Evolutionary conservation across 441 rosid genomes (phyloP).

Genomic region (Raphanus hybrid): DNA sequence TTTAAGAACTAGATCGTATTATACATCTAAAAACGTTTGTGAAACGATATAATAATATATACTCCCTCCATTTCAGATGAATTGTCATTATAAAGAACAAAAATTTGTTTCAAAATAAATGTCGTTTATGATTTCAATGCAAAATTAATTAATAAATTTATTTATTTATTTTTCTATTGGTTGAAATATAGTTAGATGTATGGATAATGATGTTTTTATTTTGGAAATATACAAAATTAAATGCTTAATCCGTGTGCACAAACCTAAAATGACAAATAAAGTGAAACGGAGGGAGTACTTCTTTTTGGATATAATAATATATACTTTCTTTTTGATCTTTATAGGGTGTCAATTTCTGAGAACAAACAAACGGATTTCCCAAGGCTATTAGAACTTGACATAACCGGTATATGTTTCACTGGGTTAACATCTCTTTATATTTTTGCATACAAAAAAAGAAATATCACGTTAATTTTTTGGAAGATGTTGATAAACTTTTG

Average conservation of each 20-base stretch:
- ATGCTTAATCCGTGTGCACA: no score
- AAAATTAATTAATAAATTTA: no score
- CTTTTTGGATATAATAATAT: no score
- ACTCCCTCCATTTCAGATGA: no score
- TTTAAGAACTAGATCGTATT: neutral
- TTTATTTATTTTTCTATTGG: no score
- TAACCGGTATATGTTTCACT: slow-evolving; percentile 15
- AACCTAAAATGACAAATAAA: no score
- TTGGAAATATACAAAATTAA: no score
- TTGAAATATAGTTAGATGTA: no score
- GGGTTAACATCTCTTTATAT: neutral
- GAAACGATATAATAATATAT: slow-evolving; percentile 33
- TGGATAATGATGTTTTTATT: no score
- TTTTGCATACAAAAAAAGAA: neutral
- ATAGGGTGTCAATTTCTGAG: slow-evolving; percentile 35
- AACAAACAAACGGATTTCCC: slow-evolving; percentile 14
- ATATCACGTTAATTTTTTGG: neutral
- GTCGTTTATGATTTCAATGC: slow-evolving; percentile 29
- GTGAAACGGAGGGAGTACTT: no score
- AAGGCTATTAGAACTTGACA: slow-evolving; percentile 24
- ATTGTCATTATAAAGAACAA: no score
- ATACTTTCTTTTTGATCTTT: neutral
- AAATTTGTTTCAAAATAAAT: slow-evolving; percentile 35
- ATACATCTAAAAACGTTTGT: neutral
- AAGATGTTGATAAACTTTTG: neutral